Evolutionary conservation across 164 flowering plant species (phyloP).

Genomic region (Houttuynia cordata): DNA sequence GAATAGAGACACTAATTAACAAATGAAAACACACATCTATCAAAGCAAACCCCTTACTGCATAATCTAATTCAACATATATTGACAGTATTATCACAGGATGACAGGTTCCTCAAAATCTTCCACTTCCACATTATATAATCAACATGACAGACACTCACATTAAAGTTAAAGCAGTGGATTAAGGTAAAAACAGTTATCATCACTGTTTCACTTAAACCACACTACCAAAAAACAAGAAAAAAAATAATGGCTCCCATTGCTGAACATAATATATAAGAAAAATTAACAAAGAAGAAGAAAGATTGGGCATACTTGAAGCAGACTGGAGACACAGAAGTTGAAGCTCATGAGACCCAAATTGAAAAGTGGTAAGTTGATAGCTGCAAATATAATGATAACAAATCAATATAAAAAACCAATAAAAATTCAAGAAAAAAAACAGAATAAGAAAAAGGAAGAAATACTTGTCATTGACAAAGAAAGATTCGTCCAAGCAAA

Average conservation of each 20-base stretch:
- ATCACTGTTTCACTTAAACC: neutral
- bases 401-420: neutral
- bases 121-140: too few relatives aligned
- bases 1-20: too few relatives aligned
- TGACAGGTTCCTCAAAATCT: too few relatives aligned
- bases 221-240: neutral
- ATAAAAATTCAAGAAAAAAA: neutral
- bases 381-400: constrained; percentile 33
- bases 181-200: neutral
- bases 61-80: too few relatives aligned
- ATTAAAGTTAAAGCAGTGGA: neutral
- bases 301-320: neutral
- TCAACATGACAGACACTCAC: too few relatives aligned
- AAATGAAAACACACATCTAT: too few relatives aligned
- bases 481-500: constrained; percentile 77
- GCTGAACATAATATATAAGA: neutral
- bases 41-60: too few relatives aligned
- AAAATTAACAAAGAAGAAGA: neutral
- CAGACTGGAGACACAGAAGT: constrained; percentile 1
- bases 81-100: too few relatives aligned
- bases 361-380: constrained; percentile 62
- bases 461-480: constrained; percentile 70
- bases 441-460: neutral
- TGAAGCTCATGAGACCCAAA: constrained; percentile 54
- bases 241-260: neutral